Conservation (phyloP, 1,284 basidiomycete genomes). For the Trametes sp. region DNA sequence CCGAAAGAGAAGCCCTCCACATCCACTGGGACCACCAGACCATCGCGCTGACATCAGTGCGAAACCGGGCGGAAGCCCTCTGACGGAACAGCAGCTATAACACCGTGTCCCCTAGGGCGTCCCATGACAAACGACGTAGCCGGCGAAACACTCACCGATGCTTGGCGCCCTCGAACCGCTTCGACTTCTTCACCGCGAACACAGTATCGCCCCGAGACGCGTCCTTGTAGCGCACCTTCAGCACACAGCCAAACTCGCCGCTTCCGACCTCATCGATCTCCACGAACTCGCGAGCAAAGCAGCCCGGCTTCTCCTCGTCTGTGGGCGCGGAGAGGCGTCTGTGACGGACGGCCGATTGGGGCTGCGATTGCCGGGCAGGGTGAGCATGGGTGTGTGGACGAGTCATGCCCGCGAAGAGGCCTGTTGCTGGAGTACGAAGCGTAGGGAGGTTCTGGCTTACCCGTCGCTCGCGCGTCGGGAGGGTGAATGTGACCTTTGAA, state of each 20-base stretch:
- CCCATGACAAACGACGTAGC: background rate
- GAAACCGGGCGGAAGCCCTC: slow-evolving; percentile 8
- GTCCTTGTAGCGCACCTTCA: slow-evolving; percentile 84
- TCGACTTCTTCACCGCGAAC: slow-evolving; percentile 95
- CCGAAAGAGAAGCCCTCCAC: slow-evolving; percentile 6
- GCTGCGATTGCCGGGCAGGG: slow-evolving; percentile 33
- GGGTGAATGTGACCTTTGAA: slow-evolving; percentile 28
- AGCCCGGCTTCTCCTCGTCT: slow-evolving; percentile 58
- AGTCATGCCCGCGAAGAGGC: slow-evolving; percentile 22
- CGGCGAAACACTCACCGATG: slow-evolving; percentile 73
- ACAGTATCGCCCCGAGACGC: slow-evolving; percentile 48
- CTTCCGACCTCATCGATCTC: slow-evolving; percentile 87
- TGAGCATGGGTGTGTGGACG: slow-evolving; percentile 37
- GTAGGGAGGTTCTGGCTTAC: slow-evolving; percentile 27
- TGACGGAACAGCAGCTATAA: slow-evolving; percentile 7
- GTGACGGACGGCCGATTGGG: slow-evolving; percentile 20
- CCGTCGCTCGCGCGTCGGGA: slow-evolving; percentile 24
- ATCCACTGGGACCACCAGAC: background rate
- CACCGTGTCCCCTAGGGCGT: background rate
- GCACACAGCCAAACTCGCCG: slow-evolving; percentile 94
- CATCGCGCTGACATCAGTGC: background rate
- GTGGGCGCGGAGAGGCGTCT: slow-evolving; percentile 35
- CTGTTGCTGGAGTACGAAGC: slow-evolving; percentile 25
- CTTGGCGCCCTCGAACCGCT: slow-evolving; percentile 90
- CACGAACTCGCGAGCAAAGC: slow-evolving; percentile 82